Conservation (phyloP, 495 filamentous ascomycete genomes). For the Tuber microsphaerosporum region DNA sequence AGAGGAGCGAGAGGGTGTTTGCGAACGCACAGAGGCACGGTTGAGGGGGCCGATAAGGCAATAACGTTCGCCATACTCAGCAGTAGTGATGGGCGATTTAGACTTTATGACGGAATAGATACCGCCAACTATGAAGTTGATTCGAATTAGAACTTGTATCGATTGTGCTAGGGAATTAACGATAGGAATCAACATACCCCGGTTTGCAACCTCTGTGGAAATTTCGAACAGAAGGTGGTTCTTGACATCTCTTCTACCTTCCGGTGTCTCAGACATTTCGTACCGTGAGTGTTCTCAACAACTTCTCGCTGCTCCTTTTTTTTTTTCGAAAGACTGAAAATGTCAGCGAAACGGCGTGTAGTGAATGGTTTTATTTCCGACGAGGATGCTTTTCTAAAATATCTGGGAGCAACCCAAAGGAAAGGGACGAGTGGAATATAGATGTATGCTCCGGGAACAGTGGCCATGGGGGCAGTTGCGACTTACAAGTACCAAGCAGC, state of each 20-base stretch:
- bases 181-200: conserved; percentile 53
- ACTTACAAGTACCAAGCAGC: conserved; percentile 36
- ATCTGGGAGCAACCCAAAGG: conserved; percentile 19
- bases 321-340: conserved; percentile 20
- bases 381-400: conserved; percentile 1
- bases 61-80: conserved; percentile 96
- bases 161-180: conserved; percentile 6
- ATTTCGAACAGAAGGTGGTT: conserved; percentile 88
- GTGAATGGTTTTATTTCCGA: conserved; percentile 23
- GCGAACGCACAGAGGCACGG: conserved; percentile 63
- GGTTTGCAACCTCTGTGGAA: conserved; percentile 93
- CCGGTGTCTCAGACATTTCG: conserved; percentile 40
- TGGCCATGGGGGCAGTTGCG: conserved; percentile 25
- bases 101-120: conserved; percentile 99
- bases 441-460: conserved; percentile 25
- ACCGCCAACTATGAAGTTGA: conserved; percentile 65
- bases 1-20: conserved; percentile 9
- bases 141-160: not conserved
- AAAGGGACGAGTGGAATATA: conserved; percentile 29
- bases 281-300: conserved; percentile 39
- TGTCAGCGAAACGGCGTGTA: conserved; percentile 27
- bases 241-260: conserved; percentile 55
- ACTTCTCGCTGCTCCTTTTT: conserved; percentile 31
- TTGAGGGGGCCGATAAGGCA: conserved; percentile 93
- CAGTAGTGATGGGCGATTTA: conserved; percentile 93